Percentiles rank a stretch among this genome's conserved stretches.
Conservation (phyloP, 1,284 basidiomycete genomes). For the Leccinum brunneo-olivaceum region DNA sequence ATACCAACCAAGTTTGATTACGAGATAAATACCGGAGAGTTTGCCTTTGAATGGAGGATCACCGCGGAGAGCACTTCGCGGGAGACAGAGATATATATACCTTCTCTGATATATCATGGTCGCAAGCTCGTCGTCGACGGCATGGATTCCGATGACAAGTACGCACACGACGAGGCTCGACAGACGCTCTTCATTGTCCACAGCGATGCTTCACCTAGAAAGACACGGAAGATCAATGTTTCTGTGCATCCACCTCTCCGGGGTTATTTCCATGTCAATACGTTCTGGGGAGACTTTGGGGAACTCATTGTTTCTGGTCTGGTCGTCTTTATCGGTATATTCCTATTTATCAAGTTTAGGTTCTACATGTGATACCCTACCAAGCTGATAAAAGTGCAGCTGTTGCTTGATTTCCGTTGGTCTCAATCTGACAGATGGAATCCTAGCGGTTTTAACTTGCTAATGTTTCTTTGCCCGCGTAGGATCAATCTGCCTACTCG, state of each 20-base stretch:
- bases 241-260: conserved; percentile 48
- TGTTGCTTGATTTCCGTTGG: not conserved
- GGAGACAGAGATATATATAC: conserved; percentile 79
- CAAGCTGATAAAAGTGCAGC: not conserved
- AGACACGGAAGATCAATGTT: conserved; percentile 44
- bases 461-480: too few relatives aligned
- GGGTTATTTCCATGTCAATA: conserved; percentile 50
- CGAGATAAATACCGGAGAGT: conserved; percentile 62
- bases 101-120: conserved; percentile 52
- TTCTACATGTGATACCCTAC: conserved; percentile 21
- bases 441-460: too few relatives aligned
- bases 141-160: conserved; percentile 40
- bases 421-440: too few relatives aligned
- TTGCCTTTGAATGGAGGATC: conserved; percentile 55
- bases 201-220: conserved; percentile 37
- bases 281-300: conserved; percentile 60
- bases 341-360: conserved; percentile 27
- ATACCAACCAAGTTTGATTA: conserved; percentile 63
- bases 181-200: conserved; percentile 66
- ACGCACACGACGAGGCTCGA: conserved; percentile 47
- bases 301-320: conserved; percentile 31
- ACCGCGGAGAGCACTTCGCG: conserved; percentile 35
- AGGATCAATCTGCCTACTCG: too few relatives aligned
- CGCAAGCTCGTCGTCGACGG: conserved; percentile 54
- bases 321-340: conserved; percentile 31